Conservation (phyloP, 2,329 filamentous ascomycete genomes). For the Akanthomyces muscarius region DNA sequence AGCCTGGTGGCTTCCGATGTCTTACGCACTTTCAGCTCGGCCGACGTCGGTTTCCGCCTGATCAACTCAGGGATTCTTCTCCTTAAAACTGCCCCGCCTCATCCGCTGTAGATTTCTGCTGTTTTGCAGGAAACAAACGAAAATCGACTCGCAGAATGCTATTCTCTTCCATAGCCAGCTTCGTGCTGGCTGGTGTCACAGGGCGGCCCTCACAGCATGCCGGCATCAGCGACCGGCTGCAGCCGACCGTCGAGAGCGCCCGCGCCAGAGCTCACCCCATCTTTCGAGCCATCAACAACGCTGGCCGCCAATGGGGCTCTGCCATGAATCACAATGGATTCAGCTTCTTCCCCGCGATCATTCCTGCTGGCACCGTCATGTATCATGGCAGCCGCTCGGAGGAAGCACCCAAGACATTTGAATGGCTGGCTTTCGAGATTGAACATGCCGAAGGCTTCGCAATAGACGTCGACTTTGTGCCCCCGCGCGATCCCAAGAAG, state of each 20-base stretch:
- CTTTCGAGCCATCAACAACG: slow-evolving; percentile 70
- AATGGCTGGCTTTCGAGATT: slow-evolving; percentile 75
- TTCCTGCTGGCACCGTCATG: slow-evolving; percentile 61
- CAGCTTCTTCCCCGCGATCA: slow-evolving; percentile 61
- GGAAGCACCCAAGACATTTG: slow-evolving; percentile 47
- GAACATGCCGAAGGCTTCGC: slow-evolving; percentile 70
- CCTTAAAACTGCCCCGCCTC: background rate
- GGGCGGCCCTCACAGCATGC: background rate
- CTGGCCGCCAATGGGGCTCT: slow-evolving; percentile 71
- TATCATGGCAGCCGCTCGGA: slow-evolving; percentile 58
- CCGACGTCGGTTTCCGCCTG: slow-evolving; percentile 3
- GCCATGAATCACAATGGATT: slow-evolving; percentile 73
- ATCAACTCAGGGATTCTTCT: background rate
- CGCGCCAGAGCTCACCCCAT: slow-evolving; percentile 57
- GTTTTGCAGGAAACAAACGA: background rate
- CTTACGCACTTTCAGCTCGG: background rate
- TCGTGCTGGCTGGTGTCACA: background rate
- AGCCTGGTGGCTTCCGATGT: background rate
- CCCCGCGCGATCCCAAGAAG: background rate
- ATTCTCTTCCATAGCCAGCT: background rate
- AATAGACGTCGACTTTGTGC: background rate
- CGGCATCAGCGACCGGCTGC: background rate
- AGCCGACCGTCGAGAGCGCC: slow-evolving; percentile 26
- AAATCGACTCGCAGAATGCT: background rate
- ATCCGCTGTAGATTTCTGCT: background rate